Evolutionary conservation across 192 early-diverging fungal species (phyloP), one percentile per base, ranked within the genome.

Genomic region (Coemansia sp.): DNA sequence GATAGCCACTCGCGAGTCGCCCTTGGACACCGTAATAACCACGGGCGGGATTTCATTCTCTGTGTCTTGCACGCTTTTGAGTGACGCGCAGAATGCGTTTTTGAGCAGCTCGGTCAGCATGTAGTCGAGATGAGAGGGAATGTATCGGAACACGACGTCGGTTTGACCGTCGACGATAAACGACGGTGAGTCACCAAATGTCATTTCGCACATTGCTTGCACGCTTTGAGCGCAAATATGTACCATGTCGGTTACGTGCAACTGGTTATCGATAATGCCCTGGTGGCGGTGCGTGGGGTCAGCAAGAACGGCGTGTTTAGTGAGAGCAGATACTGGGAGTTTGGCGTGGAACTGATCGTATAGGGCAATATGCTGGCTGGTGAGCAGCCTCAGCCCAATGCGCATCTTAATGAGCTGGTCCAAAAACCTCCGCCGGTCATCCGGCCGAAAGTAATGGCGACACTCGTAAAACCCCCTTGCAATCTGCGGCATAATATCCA

Each of bases 391-490:
- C 54, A 93, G 86, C 28, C 89, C 90, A 56, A 96, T 93, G 34
- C 94, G 89, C 36, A 92, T 90, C 15, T 82, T 82, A 69, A 96
- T 93, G 74, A 93, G 87, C 15, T 86, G 84, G 68, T 96, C 89
- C 36, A 96, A 70, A 73, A 94, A 94, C 6, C 23, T 61, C 11
- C 84, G 71, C 42, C 86, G 85, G 14, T 84, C 82, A 23, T 78
- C 74, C 12, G 76, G 71, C 38, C 77, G 71, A 87, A 94, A 91
- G 68, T 94, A 96, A 57, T 84, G 82, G 44, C 86, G 85, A 61
- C 89, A 91, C 72, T 94, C 92, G 62, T 85, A 79, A 67, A 94
- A 96, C 0, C 93, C 92, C 69, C 88, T 83, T 9, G 93, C 90
- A n/a, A 94, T 79, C 58, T 84, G 86, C 11, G 94, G 92, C 77